These are phyloP conservation scores for Ophiostoma ips DNA, from an alignment of 2,329 filamentous ascomycete genomes.

Conservation along the genomic window DNA sequence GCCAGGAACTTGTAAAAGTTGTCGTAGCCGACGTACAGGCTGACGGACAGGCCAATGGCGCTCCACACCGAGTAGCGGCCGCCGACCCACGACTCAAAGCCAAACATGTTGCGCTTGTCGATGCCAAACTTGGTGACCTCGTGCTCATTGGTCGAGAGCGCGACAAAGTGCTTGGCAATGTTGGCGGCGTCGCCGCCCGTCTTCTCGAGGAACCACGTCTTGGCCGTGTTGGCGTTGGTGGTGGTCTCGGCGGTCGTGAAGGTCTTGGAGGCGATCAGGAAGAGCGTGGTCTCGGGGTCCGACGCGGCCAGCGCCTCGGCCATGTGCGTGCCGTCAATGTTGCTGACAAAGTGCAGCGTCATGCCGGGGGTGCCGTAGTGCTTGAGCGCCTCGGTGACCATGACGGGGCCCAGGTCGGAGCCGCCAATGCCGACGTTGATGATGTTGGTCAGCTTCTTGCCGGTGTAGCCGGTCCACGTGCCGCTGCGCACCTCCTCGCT, in stretches of 20 bases:
- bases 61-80: slow-evolving; percentile 98
- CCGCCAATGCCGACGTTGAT: slow-evolving; percentile 97
- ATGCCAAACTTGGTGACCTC: slow-evolving; percentile 99
- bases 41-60: slow-evolving; percentile 89
- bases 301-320: slow-evolving; percentile 80
- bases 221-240: slow-evolving; percentile 95
- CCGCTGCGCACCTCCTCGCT: slow-evolving; percentile 88
- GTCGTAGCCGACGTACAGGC: slow-evolving; percentile 89
- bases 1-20: slow-evolving; percentile 95
- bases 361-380: slow-evolving; percentile 75
- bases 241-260: slow-evolving; percentile 97
- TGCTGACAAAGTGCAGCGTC: slow-evolving; percentile 96
- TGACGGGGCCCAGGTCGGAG: slow-evolving; percentile 96
- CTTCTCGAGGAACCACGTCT: slow-evolving; percentile 89
- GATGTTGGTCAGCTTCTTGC: slow-evolving; percentile 93
- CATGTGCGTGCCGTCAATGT: slow-evolving; percentile 98
- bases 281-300: slow-evolving; percentile 95
- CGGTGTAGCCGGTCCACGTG: slow-evolving; percentile 92
- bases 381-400: slow-evolving; percentile 97
- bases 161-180: slow-evolving; percentile 97
- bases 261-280: slow-evolving; percentile 97
- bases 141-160: slow-evolving; percentile 84
- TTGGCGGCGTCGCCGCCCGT: slow-evolving; percentile 55
- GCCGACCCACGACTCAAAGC: slow-evolving; percentile 96
- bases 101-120: slow-evolving; percentile 98